Conservation (phyloP, 2,329 filamentous ascomycete genomes). For the Volutella citrinella region DNA sequence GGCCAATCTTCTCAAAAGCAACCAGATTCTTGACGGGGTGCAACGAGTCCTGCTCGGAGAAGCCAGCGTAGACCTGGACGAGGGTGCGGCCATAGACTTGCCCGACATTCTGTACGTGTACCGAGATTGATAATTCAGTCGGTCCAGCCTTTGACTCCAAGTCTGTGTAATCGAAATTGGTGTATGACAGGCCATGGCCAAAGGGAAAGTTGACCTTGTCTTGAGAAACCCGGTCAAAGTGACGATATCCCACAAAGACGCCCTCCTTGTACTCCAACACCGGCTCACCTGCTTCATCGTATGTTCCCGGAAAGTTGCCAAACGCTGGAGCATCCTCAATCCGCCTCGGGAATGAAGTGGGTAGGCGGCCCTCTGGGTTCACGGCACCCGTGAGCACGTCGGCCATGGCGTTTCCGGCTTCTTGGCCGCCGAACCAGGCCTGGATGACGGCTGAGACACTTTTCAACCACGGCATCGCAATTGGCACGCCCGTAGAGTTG, state of each 20-base stretch:
- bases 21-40: constrained; percentile 58
- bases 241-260: constrained; percentile 66
- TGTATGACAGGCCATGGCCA: constrained; percentile 48
- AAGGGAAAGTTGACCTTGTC: constrained; percentile 63
- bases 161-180: constrained; percentile 57
- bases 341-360: constrained; percentile 58
- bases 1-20: constrained; percentile 60
- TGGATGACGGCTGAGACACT: constrained; percentile 57
- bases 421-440: constrained; percentile 68
- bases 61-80: constrained; percentile 51
- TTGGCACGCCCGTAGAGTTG: constrained; percentile 62
- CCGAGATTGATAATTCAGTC: constrained; percentile 42
- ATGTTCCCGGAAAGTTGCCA: constrained; percentile 56
- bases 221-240: constrained; percentile 59
- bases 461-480: constrained; percentile 55
- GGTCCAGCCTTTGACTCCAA: constrained; percentile 39
- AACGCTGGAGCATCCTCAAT: constrained; percentile 64
- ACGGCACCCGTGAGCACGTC: constrained; percentile 63
- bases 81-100: constrained; percentile 46
- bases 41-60: constrained; percentile 11
- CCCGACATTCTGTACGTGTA: constrained; percentile 58
- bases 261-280: constrained; percentile 67
- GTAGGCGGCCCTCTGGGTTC: constrained; percentile 63
- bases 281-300: constrained; percentile 41
- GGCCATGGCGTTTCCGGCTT: constrained; percentile 65